Evolutionary conservation across 768 basidiomycete species (phyloP), one percentile per base, ranked within the genome.

Genomic region (Tulasnella sp.): DNA sequence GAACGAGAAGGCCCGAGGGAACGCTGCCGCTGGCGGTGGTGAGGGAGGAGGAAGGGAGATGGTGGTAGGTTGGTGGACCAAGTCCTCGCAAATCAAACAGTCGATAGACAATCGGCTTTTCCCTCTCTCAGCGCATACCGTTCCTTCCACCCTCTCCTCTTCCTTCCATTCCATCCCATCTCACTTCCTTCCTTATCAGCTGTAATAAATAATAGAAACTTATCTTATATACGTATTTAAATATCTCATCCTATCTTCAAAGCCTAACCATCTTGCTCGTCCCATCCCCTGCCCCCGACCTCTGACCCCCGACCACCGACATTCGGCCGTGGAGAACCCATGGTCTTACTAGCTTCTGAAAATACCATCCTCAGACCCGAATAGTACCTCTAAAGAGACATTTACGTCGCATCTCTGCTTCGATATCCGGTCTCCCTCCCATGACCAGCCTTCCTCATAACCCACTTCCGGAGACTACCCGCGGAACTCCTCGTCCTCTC

Each of bases 21-120:
- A 59, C 52, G 52, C 52, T 59, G 52, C 16, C 52, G 52, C 52
- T 59, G 52, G 52, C 41, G 42, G 67, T 32, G 42, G 32, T 19
- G 67, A 34, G 32, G 67, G 67, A 40, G 11, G 67, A 34, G 40
- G 41, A 39, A 68, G 67, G 69, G 69, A 36, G 47, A 70, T 59
- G 52, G 52, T 59, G 26, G 52, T 59, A 59, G 52, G 52, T 59
- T 59, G 52, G 52, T 59, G 52, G 52, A 59, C 52, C 26, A 29
- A 59, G 52, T 59, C 26, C 52, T 59, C 52, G 22, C 52, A 59
- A 59, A 59, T 59, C 52, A 59, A 59, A 59, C 52, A 59, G 26
- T 59, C 52, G 26, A 22, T 59, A 59, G 52, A 59, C 52, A 59
- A 59, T 59, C 52, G 52, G 52, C 52, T 59, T 59, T 29, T 59